Percentiles rank a stretch among this genome's conserved stretches.
These are phyloP conservation scores for Nakazawaea peltata DNA, from an alignment of 805 yeast species.

Conservation along the genomic window DNA sequence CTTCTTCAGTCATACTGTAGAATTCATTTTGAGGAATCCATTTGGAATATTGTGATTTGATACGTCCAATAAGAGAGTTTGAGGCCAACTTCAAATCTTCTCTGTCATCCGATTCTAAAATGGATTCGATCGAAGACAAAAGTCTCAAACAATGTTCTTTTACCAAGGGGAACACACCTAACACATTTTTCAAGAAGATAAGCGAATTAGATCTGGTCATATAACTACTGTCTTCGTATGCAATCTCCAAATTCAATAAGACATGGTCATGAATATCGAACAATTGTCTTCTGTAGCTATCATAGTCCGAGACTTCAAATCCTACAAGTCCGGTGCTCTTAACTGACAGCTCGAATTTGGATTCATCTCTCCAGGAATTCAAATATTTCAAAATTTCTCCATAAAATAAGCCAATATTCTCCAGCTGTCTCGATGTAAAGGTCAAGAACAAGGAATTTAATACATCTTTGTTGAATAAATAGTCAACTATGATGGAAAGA, in stretches of 20 bases:
- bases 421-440: conserved; percentile 70
- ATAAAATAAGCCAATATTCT: conserved; percentile 71
- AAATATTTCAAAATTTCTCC: conserved; percentile 43
- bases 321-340: conserved; percentile 15
- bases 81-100: conserved; percentile 79
- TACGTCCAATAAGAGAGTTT: conserved; percentile 59
- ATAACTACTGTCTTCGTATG: conserved; percentile 49
- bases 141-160: conserved; percentile 57
- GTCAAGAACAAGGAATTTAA: conserved; percentile 57
- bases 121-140: conserved; percentile 34
- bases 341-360: conserved; percentile 22
- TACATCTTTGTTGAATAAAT: conserved; percentile 38
- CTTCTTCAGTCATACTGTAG: conserved; percentile 39
- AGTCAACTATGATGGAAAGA: conserved; percentile 32
- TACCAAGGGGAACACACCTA: conserved; percentile 58
- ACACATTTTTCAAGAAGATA: conserved; percentile 60
- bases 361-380: conserved; percentile 33
- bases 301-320: conserved; percentile 12
- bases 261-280: conserved; percentile 50
- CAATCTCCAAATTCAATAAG: conserved; percentile 30
- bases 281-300: conserved; percentile 15
- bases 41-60: conserved; percentile 42
- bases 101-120: conserved; percentile 49
- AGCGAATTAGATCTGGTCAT: conserved; percentile 77
- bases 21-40: conserved; percentile 54